Conservation (phyloP, 2,329 filamentous ascomycete species). For the Microcera coccophila region DNA sequence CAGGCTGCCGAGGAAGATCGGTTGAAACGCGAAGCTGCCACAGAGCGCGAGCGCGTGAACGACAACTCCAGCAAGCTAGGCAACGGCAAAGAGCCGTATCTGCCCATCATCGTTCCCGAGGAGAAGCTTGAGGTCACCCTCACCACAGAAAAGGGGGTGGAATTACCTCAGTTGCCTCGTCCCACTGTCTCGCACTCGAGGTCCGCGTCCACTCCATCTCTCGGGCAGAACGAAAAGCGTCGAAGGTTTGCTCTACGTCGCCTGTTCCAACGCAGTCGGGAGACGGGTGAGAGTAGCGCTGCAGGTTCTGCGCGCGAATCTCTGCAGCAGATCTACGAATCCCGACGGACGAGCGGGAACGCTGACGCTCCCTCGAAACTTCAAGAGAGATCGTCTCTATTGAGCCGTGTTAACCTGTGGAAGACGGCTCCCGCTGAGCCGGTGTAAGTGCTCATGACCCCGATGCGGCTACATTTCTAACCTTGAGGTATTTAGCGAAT, state of each 20-base stretch:
- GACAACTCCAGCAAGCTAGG: constrained; percentile 12
- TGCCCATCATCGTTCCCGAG: constrained; percentile 31
- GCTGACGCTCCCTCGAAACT: constrained; percentile 5
- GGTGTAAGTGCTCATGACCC: constrained; percentile 24
- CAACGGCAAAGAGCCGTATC: constrained; percentile 35
- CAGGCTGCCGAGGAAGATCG: constrained; percentile 33
- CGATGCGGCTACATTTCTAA: background rate
- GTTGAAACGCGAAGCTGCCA: constrained; percentile 27
- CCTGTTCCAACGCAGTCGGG: constrained; percentile 35
- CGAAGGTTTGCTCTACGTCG: constrained; percentile 33
- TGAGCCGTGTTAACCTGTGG: background rate
- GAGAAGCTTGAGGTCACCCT: constrained; percentile 5
- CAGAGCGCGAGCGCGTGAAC: constrained; percentile 21
- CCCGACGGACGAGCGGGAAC: constrained; percentile 5
- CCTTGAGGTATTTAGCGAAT: constrained; percentile 50
- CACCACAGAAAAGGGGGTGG: constrained; percentile 1
- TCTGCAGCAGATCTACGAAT: constrained; percentile 18
- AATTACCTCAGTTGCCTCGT: background rate
- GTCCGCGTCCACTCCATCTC: constrained; percentile 9
- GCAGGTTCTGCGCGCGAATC: constrained; percentile 28
- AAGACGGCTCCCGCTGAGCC: constrained; percentile 10
- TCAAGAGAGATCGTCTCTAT: background rate
- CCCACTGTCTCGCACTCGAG: constrained; percentile 6
- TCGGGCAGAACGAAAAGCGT: constrained; percentile 22
- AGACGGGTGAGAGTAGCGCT: constrained; percentile 40